Evolutionary conservation across 176 grass and related monocot genomes (phyloP).

Genomic region (Hyparrhenia diplandra): DNA sequence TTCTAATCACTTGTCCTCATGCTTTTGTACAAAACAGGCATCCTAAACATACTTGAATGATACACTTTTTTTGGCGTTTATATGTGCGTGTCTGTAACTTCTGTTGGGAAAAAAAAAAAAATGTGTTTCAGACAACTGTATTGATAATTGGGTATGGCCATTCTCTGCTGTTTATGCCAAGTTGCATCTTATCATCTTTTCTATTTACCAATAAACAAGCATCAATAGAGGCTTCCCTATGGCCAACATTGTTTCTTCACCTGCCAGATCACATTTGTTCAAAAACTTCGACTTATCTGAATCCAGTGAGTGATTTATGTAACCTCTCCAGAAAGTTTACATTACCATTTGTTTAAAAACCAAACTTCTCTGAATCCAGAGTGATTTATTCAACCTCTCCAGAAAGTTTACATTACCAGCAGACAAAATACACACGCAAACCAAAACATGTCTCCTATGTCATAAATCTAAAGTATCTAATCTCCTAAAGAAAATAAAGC

Average conservation of each 20-base stretch:
- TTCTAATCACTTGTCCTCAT: not conserved
- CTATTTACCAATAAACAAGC: not conserved
- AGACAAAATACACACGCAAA: not conserved
- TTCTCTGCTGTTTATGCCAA: not conserved
- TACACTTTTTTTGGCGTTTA: not conserved
- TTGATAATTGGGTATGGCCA: not conserved
- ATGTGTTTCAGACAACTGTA: not conserved
- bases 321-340: not conserved
- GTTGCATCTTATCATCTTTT: not conserved
- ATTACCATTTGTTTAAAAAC: not conserved
- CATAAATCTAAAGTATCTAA: not conserved
- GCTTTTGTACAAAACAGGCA: conserved; percentile 5
- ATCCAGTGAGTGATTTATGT: not conserved
- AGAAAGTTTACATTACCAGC: not conserved
- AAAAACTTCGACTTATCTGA: not conserved
- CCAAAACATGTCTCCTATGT: not conserved
- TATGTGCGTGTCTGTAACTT: not conserved
- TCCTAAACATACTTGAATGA: not conserved
- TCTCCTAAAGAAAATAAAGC: not conserved
- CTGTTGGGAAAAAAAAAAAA: not conserved
- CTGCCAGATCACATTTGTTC: not conserved
- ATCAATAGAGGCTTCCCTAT: not conserved
- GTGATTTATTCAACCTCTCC: not conserved
- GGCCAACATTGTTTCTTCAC: not conserved
- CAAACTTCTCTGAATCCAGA: not conserved